Percentiles rank a stretch among this genome's conserved stretches.
phyloP scores from a whole-genome alignment of 306 rosid species.

The Canavalia gladiata region DNA sequence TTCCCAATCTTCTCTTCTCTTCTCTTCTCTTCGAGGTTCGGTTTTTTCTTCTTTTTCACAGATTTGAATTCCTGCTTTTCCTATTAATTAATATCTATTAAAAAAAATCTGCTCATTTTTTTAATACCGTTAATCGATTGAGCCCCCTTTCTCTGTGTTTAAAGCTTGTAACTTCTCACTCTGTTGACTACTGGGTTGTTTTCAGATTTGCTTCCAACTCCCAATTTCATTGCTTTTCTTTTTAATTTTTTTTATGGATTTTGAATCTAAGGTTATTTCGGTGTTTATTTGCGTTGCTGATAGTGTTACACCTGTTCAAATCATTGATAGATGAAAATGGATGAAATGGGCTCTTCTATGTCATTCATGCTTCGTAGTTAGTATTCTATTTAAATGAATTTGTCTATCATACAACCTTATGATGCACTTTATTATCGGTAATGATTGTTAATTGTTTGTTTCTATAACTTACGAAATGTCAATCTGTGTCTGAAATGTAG shows the following conservation, averaged over 20 bases:
- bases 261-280: conserved; percentile 26
- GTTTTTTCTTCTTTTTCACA: conserved; percentile 10
- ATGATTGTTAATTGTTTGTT: too few relatives aligned
- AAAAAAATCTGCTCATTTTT: conserved; percentile 2
- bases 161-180: conserved; percentile 12
- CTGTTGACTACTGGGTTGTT: conserved; percentile 19
- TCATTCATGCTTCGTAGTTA: neutral
- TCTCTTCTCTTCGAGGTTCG: conserved; percentile 36
- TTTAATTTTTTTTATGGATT: neutral
- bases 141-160: neutral
- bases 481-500: too few relatives aligned
- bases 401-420: too few relatives aligned
- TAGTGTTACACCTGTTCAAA: neutral
- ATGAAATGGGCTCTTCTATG: neutral
- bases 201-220: conserved; percentile 17
- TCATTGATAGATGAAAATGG: neutral
- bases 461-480: too few relatives aligned
- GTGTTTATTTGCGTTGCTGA: conserved; percentile 15
- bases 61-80: conserved; percentile 10
- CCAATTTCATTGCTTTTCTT: neutral
- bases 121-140: neutral
- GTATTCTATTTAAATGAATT: neutral
- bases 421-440: too few relatives aligned
- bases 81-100: neutral
- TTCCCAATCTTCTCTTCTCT: neutral